Evolutionary conservation across 2,329 filamentous ascomycete species (phyloP).

Genomic region (Xylaria sp.): DNA sequence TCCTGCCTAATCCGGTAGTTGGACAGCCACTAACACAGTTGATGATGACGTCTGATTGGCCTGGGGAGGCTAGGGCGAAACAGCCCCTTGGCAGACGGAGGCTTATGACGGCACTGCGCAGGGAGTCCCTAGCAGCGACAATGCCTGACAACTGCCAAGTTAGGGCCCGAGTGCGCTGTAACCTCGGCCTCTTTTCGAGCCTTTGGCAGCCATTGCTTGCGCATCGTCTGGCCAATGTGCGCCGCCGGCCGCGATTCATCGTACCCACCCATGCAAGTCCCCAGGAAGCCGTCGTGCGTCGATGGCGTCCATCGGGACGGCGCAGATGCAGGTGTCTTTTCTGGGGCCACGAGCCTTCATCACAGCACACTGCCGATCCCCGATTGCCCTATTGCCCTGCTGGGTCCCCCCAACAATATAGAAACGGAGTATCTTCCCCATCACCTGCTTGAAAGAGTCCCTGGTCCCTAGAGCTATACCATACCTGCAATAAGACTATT

Average conservation of each 20-base stretch:
- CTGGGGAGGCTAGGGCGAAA: constrained; percentile 11
- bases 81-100: constrained; percentile 24
- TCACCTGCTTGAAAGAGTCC: constrained; percentile 30
- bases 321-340: constrained; percentile 14
- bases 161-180: constrained; percentile 40
- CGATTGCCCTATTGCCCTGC: background rate
- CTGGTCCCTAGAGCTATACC: constrained; percentile 14
- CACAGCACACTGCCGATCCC: constrained; percentile 32
- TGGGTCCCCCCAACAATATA: constrained; percentile 2
- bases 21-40: constrained; percentile 30
- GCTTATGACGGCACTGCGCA: constrained; percentile 39
- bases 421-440: constrained; percentile 25
- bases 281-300: constrained; percentile 1
- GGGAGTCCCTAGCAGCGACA: constrained; percentile 30
- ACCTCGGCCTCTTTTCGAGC: constrained; percentile 41
- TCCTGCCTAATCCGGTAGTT: constrained; percentile 45
- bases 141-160: constrained; percentile 36
- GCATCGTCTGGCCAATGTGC: constrained; percentile 5
- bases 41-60: constrained; percentile 41
- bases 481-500: constrained; percentile 12
- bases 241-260: background rate
- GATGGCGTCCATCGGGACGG: constrained; percentile 21
- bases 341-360: constrained; percentile 31
- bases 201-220: background rate
- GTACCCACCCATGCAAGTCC: constrained; percentile 7